Evolutionary conservation across 169 alveolate species (phyloP), one percentile per base, ranked within the genome.

Genomic region (Cryptosporidium xiaoi): DNA sequence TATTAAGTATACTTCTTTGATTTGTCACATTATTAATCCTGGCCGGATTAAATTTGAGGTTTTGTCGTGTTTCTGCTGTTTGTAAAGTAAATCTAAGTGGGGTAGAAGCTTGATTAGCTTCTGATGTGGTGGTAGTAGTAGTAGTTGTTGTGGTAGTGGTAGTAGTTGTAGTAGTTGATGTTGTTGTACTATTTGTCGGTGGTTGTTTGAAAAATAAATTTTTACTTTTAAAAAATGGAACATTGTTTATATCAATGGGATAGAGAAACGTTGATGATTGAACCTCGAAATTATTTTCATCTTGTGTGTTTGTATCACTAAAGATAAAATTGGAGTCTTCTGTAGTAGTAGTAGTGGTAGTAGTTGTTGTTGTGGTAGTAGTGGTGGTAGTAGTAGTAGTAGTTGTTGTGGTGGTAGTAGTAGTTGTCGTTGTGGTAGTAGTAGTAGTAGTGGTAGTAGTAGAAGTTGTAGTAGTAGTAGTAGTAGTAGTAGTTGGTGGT

Each of bases 401-500:
- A 27, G 68, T 62, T 1, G 68, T 62, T 1, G 68, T 62, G 1
- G 68, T 20, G 1, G 68, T 62, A 0, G 68, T 62, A 27, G 46
- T 62, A 0, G 68, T 62, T 18, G 36, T 62, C 0, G 68, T 62
- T 0, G 46, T 62, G 2, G 68, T 62, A 65, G 71, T 31, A 34
- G 71, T 65, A 0, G 71, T 65, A 1, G 56, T 65, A 0, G 71
- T 65, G 1, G 56, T 65, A 33, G 53, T 65, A 12, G 71, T 15
- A 34, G 71, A 2, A 0, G 71, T 65, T 5, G 56, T 65, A 31
- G 68, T 27, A 16, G 68, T 62, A 27, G 46, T 62, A 0, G 68
- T 27, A 62, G 46, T 62, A 31, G 2, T 62, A n/a, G 71, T 27
- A 1, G 71, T 65, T 15, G 82, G 18, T 29, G 29, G 20, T 1